Base-by-base conservation (phyloP, 2,329 filamentous ascomycete genomes). In the Volutella citrinella region DNA sequence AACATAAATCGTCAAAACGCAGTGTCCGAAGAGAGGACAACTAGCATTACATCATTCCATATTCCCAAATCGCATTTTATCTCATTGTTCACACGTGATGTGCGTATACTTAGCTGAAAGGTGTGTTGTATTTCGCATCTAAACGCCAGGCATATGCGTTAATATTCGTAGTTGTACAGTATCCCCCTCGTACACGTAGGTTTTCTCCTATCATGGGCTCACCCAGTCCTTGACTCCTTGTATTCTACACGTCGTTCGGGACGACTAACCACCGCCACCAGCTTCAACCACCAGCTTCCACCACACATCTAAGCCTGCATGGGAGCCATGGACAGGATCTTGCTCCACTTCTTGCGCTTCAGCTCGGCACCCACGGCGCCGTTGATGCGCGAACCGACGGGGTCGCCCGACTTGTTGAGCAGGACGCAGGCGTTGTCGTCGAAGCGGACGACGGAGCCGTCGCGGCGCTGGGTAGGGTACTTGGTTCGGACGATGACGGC, bases 361-460 rank as follows among this genome's bases (percentile, higher is more conserved):
- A 98, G 66, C 70, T 98, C 93, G 19, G 82, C 76, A 39, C 89
- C 93, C 27, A 98, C 93, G 27, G 97, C 80, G 48, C 90, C 88
- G 65, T 88, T 95, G 70, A 96, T 78, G 60, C 93, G 83, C 12
- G 86, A 89, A 32, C 93, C 93, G 51, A 98, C 87, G 16, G 93
- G 93, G 61, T 98, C 93, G 26, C 93, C 94, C 9, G 87, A 77
- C 76, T 97, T 98, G 70, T 94, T 97, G 63, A 98, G 85, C 50
- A 98, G 72, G 27, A 98, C 93, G 61, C 93, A 98, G 29, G 93
- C 93, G 65, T 98, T 98, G 67, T 98, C 93, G 65, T 95, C 93
- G 63, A 98, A 98, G 51, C 82, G 82, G 48, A 98, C 83, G 28
- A 93, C 81, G 57, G 84, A 90, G 32, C 93, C 93, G 68, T 98